Evolutionary conservation across 192 early-diverging fungal genomes (phyloP), one percentile per base, ranked within the genome.

Genomic region (Coemansia umbellata): DNA sequence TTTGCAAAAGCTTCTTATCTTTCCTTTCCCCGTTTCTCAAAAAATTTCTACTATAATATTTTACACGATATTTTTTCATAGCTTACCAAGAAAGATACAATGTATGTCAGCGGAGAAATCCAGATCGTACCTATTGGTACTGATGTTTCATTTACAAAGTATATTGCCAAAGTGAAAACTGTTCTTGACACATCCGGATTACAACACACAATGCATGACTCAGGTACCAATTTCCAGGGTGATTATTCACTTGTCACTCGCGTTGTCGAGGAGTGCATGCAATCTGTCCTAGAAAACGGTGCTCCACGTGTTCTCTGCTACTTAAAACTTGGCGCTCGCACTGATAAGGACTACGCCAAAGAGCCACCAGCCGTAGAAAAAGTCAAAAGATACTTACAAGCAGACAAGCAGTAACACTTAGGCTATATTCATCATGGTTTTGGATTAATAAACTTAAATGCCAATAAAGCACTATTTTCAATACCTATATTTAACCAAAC

Each of bases 201-300:
- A 14, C 52, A 67, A 42, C 72, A 74, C 37, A 68, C 72, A 18
- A 74, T 74, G 72, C 72, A 74, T 26, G 72, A 74, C 31, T 64
- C 72, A 0, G 72, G 72, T 2, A 74, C 72, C 0, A 74, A 74
- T 37, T 67, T 74, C 11, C 64, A 74, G 39, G 72, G 72, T 30
- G 72, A 74, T 13, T 74, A 67, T 42, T 50, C 64, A 2, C 53
- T 68, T n/a, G 56, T 74, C 8, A 30, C 57, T 1, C 30, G 47
- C 8, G 72, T 74, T 19, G 53, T 53, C 2, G 54, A 64, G 43
- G 33, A 66, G 48, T 74, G 72, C 22, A 74, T 74, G 72, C 60
- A 68, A 39, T 59, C 64, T 1, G 72, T 74, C 7, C 42, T 74
- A 24, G 72, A 74, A 15, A 64, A 42, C 26, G 72, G 72, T 8